These are phyloP conservation scores for Gelatoporia subvermispora DNA, from an alignment of 768 basidiomycete species.

Conservation along the genomic window DNA sequence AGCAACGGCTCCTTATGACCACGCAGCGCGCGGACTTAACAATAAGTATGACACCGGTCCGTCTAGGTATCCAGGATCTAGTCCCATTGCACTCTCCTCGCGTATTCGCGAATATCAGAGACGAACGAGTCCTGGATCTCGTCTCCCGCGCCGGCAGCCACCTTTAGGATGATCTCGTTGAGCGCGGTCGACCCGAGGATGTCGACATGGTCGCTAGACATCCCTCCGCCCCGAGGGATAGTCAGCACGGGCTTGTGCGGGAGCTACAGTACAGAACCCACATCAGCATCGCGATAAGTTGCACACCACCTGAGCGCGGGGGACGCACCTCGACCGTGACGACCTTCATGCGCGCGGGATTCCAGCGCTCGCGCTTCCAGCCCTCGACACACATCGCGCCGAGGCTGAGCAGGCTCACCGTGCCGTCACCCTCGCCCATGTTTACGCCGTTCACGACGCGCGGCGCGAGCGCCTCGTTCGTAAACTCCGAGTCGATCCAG, in stretches of 20 bases:
- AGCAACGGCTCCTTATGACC: too few species aligned
- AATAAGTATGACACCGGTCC: too few species aligned
- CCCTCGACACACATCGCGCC: constrained; percentile 98
- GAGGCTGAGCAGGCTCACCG: constrained; percentile 77
- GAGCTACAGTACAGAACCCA: constrained; percentile 38
- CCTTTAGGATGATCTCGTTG: constrained; percentile 88
- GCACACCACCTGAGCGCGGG: background rate
- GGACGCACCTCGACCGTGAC: constrained; percentile 76
- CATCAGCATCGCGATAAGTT: background rate
- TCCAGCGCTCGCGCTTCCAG: constrained; percentile 87
- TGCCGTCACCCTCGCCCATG: constrained; percentile 94
- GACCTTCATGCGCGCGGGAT: constrained; percentile 83
- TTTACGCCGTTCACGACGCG: constrained; percentile 83
- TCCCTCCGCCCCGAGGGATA: constrained; percentile 86
- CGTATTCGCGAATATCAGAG: constrained; percentile 76
- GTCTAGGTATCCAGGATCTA: too few species aligned
- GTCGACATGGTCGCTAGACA: constrained; percentile 86
- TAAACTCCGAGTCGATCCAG: constrained; percentile 85
- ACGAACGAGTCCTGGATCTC: constrained; percentile 68
- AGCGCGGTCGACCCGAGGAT: constrained; percentile 64
- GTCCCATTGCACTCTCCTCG: constrained; percentile 75
- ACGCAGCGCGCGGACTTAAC: too few species aligned
- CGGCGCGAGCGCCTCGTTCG: constrained; percentile 54
- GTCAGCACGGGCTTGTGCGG: constrained; percentile 70
- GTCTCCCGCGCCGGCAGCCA: constrained; percentile 78